Conservation (phyloP, 768 basidiomycete species). For the Saitozyma podzolica region DNA sequence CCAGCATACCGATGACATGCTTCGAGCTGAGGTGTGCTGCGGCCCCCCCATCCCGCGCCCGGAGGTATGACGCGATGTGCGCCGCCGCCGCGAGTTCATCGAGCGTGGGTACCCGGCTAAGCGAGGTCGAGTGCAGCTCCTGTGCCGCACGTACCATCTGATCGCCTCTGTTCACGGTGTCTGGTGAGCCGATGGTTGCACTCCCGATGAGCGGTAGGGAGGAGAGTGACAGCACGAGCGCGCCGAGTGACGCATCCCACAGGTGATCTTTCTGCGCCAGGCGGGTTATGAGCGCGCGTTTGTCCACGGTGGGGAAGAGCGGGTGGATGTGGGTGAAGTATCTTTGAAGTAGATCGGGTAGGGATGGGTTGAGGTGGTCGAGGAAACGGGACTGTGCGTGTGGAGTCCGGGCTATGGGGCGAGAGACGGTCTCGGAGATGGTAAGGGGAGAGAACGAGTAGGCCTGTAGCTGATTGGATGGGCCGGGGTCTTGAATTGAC, state of each 20-base stretch:
- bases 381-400: neutral
- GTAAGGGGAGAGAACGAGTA: neutral
- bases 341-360: neutral
- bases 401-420: neutral
- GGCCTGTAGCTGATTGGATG: neutral
- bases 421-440: neutral
- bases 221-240: slow-evolving; percentile 4
- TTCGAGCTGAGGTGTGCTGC: neutral
- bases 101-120: neutral
- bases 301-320: neutral
- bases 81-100: neutral
- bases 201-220: neutral
- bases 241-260: neutral
- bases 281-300: neutral
- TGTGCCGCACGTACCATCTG: neutral
- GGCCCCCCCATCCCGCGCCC: neutral
- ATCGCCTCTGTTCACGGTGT: neutral
- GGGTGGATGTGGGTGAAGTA: neutral
- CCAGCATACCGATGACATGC: neutral
- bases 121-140: neutral
- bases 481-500: neutral
- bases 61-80: neutral
- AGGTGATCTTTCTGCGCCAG: neutral
- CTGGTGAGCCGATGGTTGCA: neutral
- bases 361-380: neutral